Conservation (phyloP, 768 basidiomycete genomes). For the Russula vinacea region DNA sequence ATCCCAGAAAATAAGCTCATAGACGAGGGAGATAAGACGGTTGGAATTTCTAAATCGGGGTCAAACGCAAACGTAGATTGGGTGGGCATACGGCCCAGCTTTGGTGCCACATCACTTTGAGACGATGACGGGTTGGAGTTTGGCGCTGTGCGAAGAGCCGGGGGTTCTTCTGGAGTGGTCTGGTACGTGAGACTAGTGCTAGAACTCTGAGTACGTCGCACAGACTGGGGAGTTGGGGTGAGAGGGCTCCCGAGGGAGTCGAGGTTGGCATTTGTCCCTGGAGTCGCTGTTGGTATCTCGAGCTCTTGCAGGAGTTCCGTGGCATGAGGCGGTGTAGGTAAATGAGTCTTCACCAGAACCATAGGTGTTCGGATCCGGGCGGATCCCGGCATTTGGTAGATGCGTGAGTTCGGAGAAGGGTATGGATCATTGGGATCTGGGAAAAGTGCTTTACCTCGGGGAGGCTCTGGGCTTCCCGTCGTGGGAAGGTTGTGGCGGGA, state of each 20-base stretch:
- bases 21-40: conserved; percentile 11
- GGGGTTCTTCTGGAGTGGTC: background rate
- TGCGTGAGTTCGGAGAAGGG: conserved; percentile 1
- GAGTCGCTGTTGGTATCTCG: background rate
- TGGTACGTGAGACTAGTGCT: background rate
- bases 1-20: background rate
- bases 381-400: background rate
- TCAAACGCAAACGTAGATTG: background rate
- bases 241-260: conserved; percentile 11
- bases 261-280: background rate
- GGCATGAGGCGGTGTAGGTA: background rate
- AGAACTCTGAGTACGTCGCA: background rate
- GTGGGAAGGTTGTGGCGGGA: conserved; percentile 3
- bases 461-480: background rate
- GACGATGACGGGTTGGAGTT: background rate
- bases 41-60: background rate
- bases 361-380: conserved; percentile 13
- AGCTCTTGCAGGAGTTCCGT: background rate
- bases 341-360: conserved; percentile 10
- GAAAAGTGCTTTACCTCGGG: background rate
- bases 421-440: background rate
- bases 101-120: background rate
- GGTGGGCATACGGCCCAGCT: background rate
- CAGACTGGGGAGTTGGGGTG: conserved; percentile 19
- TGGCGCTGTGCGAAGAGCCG: background rate